Base-by-base conservation (phyloP, 1,284 basidiomycete genomes). In the Lentinula novae-zelandiae region DNA sequence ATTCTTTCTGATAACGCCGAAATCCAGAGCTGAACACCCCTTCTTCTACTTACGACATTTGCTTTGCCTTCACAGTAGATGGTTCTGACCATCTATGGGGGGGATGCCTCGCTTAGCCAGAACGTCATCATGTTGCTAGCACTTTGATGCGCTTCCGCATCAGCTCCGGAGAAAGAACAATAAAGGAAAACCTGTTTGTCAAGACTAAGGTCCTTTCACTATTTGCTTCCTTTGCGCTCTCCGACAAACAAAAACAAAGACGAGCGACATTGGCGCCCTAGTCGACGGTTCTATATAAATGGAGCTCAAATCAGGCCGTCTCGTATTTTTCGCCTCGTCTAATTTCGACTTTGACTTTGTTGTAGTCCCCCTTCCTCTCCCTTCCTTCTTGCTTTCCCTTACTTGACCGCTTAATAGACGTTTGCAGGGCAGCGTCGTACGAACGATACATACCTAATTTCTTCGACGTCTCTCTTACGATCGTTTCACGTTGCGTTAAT, bases 401-500 rank as follows among this genome's bases (percentile, higher is more conserved):
- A 60, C 60, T 62, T 54, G 50, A 63, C 61, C 60, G 65, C 62
- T 51, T 51, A 51, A 50, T 61, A 53, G 56, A 60, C 68, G 70
- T 20, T 69, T 72, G 71, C 71, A 64, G 71, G 68, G 57, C 71
- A 72, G 57, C 68, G 65, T 67, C 65, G 62, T 59, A 62, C 57
- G 33, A 52, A 52, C 33, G 34, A 46, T 46, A 46, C 13, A 5
- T 9, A 15, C n/a, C n/a, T 22, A 3, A 22, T 17, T 46, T n/a
- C n/a, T 46, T 20, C 44, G 9, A 12, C 44, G 9, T 20, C 40
- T 42, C 40, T 51, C 17, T 5, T 34, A 38, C 51, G 34, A 8
- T 2, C 34, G 6, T 53, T 53, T 13, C 51, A 20, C 34, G 9
- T 20, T 38, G n/a, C 44, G 10, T 4, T 27, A 27, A 27, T 27